These are phyloP conservation scores for Cercis canadensis DNA, from an alignment of 306 rosid species.

Conservation along the genomic window DNA sequence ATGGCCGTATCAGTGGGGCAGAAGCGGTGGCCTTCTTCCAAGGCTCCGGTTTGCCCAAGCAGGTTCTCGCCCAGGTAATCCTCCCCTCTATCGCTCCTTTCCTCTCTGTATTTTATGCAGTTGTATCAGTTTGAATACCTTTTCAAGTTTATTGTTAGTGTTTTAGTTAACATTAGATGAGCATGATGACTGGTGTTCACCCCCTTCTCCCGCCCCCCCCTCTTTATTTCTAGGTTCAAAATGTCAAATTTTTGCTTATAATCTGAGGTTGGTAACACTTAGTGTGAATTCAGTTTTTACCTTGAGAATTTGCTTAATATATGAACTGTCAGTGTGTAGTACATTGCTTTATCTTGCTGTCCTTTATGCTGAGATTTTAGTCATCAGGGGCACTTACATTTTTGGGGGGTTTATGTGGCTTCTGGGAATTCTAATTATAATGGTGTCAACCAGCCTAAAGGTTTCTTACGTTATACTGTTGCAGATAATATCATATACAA, in stretches of 20 bases:
- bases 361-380: neutral
- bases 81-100: neutral
- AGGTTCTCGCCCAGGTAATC: constrained; percentile 87
- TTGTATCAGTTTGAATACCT: constrained; percentile 29
- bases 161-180: constrained; percentile 21
- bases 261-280: neutral
- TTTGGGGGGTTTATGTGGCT: neutral
- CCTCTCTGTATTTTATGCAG: neutral
- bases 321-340: neutral
- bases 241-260: neutral
- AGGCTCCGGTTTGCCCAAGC: constrained; percentile 85
- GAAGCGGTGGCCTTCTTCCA: constrained; percentile 97
- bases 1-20: constrained; percentile 90
- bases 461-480: constrained; percentile 3
- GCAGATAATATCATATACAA: too few species aligned
- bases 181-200: neutral
- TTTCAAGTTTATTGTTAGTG: constrained; percentile 15
- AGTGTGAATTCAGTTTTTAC: neutral
- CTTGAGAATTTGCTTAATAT: constrained; percentile 5
- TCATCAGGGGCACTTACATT: neutral
- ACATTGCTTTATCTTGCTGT: constrained; percentile 3
- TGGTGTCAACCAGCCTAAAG: neutral
- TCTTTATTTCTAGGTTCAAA: neutral
- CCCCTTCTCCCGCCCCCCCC: too few species aligned
- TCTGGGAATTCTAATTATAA: too few species aligned